Evolutionary conservation across 1,139 yeast genomes (phyloP), one percentile per base, ranked within the genome.

Genomic region (Nakaseomyces nivariensis): DNA sequence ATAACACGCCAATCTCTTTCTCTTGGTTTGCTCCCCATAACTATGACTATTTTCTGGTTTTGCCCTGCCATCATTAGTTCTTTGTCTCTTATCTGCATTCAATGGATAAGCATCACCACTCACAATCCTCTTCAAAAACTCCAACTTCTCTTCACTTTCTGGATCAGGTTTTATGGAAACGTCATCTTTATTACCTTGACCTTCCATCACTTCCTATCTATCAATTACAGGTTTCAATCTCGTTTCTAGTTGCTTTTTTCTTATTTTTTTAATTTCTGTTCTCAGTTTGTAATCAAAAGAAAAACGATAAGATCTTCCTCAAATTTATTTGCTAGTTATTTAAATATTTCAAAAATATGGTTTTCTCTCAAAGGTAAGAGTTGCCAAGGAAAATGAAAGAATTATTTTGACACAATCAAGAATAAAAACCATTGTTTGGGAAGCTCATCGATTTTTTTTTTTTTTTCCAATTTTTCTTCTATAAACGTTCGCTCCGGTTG

Each of bases 1-100:
- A 3, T 63, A 55, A 50, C 70, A 66, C 1, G 70, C 68, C 38
- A 66, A 52, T 36, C 67, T 52, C 47, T 61, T 61, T 36, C 45
- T 54, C 29, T 27, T 41, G 27, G 44, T 24, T 25, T 38, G 6
- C 37, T 43, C 31, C 17, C 31, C 42, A 25, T 17, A 6, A 25
- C 25, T 25, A 10, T 4, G 5, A 1, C 42, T 7, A 8, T 5
- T 8, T 6, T 13, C 40, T 5, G 13, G 10, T n/a, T 25, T 24
- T 9, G 11, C 31, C 7, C 6, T 17, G 33, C 24, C 22, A 49
- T 46, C 32, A 36, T 10, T 47, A 45, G 32, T 37, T 32, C n/a
- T 31, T 11, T 25, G 32, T 40, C 34, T 45, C 37, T 10, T 29
- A 40, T 13, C 22, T n/a, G 33, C 31, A 24, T 38, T 38, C 13